Evolutionary conservation across 768 basidiomycete genomes (phyloP).

Genomic region (Auricularia auricula-judae): DNA sequence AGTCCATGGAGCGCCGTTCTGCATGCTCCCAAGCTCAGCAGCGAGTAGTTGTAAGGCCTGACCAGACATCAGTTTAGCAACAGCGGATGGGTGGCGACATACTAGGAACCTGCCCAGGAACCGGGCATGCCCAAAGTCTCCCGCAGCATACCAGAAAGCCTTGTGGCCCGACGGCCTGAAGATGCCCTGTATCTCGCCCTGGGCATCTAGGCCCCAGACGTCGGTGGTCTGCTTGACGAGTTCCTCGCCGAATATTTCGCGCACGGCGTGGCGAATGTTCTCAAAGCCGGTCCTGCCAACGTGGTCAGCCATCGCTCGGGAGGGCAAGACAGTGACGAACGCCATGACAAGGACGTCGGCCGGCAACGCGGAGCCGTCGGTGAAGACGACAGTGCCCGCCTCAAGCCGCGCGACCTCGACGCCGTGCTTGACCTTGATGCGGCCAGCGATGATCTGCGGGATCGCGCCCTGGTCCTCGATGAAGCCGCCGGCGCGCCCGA

Average conservation of each 20-base stretch:
- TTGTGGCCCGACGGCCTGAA: conserved; percentile 33
- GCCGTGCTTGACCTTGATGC: neutral
- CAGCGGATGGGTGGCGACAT: neutral
- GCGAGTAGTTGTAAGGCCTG: too few relatives aligned
- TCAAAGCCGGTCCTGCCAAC: conserved; percentile 21
- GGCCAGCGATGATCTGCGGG: neutral
- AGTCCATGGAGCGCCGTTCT: too few relatives aligned
- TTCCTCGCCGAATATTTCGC: conserved; percentile 25
- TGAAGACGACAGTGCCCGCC: neutral
- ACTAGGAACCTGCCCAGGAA: neutral
- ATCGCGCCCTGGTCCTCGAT: conserved; percentile 1
- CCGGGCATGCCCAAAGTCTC: neutral
- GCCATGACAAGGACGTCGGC: neutral
- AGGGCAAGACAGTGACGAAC: neutral
- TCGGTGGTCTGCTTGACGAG: conserved; percentile 17
- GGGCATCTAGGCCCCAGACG: conserved; percentile 30
- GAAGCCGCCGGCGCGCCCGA: neutral
- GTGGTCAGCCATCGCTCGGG: conserved; percentile 6
- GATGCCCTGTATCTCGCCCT: conserved; percentile 27
- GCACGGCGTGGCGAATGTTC: conserved; percentile 20
- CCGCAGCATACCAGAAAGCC: neutral
- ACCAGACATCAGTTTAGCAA: too few relatives aligned
- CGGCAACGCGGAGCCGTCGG: neutral
- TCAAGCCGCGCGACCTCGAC: neutral
- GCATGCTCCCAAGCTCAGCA: too few relatives aligned